phyloP scores from a whole-genome alignment of 2,329 filamentous ascomycete genomes.

The Colletotrichum kahawae region DNA sequence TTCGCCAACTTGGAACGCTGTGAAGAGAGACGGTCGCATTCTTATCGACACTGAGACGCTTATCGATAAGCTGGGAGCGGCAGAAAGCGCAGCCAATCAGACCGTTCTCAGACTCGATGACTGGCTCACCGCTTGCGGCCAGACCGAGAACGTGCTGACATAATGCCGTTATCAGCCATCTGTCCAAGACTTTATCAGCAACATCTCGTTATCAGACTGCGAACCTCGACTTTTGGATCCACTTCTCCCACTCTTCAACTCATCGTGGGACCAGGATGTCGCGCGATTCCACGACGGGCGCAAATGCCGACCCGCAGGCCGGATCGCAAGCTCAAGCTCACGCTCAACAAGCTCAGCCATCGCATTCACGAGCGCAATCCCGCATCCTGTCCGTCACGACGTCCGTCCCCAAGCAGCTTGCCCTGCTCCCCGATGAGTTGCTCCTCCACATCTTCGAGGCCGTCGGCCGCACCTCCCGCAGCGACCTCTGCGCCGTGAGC shows the following conservation, averaged over 20 bases:
- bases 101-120: background rate
- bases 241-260: background rate
- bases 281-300: background rate
- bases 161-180: background rate
- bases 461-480: conserved; percentile 34
- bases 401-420: conserved; percentile 22
- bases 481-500: conserved; percentile 48
- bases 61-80: background rate
- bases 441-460: conserved; percentile 44
- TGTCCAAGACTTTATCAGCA: background rate
- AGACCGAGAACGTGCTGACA: background rate
- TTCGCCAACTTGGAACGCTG: background rate
- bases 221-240: background rate
- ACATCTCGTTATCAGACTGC: background rate
- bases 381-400: background rate
- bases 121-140: background rate
- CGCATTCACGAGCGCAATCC: background rate
- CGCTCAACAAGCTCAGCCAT: background rate
- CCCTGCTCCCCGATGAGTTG: conserved; percentile 41
- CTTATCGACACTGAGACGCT: background rate
- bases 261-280: conserved; percentile 8
- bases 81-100: background rate
- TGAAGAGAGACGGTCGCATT: background rate
- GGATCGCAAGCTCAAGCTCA: background rate
- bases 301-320: background rate